Conservation (phyloP, 2,329 filamentous ascomycete genomes). For the Claviceps sp. region DNA sequence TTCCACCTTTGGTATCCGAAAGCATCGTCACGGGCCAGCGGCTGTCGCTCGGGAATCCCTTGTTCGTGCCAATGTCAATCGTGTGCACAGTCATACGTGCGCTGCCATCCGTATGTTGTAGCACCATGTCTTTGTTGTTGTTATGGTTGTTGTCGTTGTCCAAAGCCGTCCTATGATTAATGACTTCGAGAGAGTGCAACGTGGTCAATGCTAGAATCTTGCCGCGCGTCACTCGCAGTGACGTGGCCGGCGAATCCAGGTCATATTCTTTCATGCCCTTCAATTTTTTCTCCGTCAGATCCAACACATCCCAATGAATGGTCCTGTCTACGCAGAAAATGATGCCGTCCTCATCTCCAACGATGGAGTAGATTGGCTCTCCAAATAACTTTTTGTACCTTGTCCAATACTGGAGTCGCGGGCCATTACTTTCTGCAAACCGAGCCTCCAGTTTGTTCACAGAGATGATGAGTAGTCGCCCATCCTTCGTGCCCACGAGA, state of each 20-base stretch:
- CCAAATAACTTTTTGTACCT: conserved; percentile 32
- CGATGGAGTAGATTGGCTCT: conserved; percentile 41
- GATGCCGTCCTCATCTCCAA: conserved; percentile 40
- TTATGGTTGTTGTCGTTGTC: conserved; percentile 7
- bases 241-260: conserved; percentile 39
- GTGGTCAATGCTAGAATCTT: conserved; percentile 39
- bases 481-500: conserved; percentile 42
- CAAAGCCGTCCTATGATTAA: conserved; percentile 31
- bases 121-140: conserved; percentile 17
- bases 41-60: conserved; percentile 11
- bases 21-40: conserved; percentile 32
- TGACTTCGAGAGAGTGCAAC: conserved; percentile 41
- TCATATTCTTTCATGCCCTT: conserved; percentile 30
- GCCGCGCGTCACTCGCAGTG: conserved; percentile 32
- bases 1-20: conserved; percentile 31
- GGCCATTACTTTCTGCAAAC: conserved; percentile 7
- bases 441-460: conserved; percentile 19
- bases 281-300: conserved; percentile 37
- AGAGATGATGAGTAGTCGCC: conserved; percentile 43
- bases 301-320: conserved; percentile 44
- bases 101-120: conserved; percentile 33
- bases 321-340: conserved; percentile 40
- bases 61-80: conserved; percentile 27
- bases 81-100: conserved; percentile 31
- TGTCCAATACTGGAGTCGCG: conserved; percentile 37